Evolutionary conservation across 169 alveolate genomes (phyloP), one percentile per base, ranked within the genome.

Genomic region (Plasmodium relictum): DNA sequence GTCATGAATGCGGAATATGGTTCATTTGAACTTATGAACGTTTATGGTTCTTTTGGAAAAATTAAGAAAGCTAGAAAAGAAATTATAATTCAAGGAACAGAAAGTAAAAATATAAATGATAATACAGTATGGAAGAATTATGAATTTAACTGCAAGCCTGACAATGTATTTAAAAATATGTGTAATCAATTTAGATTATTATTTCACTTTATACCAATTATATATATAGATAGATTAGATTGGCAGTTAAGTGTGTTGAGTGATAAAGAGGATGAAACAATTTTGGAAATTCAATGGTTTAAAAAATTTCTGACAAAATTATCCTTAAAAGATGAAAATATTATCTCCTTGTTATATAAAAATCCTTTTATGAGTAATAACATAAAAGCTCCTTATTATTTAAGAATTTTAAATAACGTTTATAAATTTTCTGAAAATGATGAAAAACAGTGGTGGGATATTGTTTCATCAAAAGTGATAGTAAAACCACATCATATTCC

Each of bases 161-260:
- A 66, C 45, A 83, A 54, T 69, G 62, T 68, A 0, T 12, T 50
- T n/a, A 83, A 83, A 59, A 20, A 52, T 4, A 9, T 69, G 45
- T 83, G 91, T 41, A 68, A 14, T 8, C 73, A 37, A 20, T 41
- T 83, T 18, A 10, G 83, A 12, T 16, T 83, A n/a, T 12, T 83
- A 3, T 83, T 22, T 69, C 16, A 62, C n/a, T 68, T 83, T 26
- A 22, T 83, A 20, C 91, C 91, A 10, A 52, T 83, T 14, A 12
- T 83, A n/a, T 83, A 83, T 66, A 41, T 83, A 5, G 91, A 83
- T 45, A 68, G 91, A 69, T 24, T 83, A 2, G 91, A 83, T 83
- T 83, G 85, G 91, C 91, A 83, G 20, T 83, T 83, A 58, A 45
- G 31, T 45, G 22, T 10, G 0, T 39, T 83, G 7, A 61, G 69